Percentiles rank a stretch among this genome's conserved stretches.
Conservation (phyloP, 176 grass and related monocot species). For the Carex parvula region DNA sequence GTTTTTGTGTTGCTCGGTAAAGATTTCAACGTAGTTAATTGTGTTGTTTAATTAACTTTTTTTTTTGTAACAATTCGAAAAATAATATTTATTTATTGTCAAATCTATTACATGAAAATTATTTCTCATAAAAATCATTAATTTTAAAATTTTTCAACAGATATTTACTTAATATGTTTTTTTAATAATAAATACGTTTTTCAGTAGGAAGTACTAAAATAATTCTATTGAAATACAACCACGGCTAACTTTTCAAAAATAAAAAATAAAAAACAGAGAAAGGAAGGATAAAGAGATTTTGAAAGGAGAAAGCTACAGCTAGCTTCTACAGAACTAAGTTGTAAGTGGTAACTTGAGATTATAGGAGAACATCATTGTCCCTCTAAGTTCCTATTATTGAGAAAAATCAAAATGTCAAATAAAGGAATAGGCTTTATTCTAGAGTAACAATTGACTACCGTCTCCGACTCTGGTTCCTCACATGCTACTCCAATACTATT, state of each 20-base stretch:
- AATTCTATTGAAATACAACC: neutral
- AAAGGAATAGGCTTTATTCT: neutral
- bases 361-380: neutral
- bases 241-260: neutral
- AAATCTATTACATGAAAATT: no score
- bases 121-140: no score
- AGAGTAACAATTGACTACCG: neutral
- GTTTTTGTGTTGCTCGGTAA: no score
- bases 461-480: neutral
- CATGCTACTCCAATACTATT: neutral
- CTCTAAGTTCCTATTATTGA: neutral
- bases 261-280: neutral
- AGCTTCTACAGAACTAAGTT: constrained; percentile 16
- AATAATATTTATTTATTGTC: no score
- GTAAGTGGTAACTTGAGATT: neutral
- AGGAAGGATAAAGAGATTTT: neutral
- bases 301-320: neutral
- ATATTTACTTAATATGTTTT: no score
- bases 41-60: no score
- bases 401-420: neutral
- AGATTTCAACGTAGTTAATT: no score
- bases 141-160: no score
- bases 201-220: no score
- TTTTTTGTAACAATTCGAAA: no score
- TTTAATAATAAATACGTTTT: no score